Base-by-base conservation (phyloP, 1,284 basidiomycete genomes). In the Somion occarium region DNA sequence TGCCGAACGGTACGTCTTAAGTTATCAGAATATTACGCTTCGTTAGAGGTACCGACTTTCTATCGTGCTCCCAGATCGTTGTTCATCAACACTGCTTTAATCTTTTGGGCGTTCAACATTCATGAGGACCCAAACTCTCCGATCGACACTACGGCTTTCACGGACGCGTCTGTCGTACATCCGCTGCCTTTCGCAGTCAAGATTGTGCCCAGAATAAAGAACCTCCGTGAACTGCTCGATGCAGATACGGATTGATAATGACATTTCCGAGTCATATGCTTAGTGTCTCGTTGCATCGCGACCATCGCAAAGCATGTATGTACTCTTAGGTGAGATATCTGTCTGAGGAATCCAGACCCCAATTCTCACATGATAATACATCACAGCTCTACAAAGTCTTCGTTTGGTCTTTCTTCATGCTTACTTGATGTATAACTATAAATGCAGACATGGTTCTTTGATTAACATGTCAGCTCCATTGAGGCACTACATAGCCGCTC, bases 21-120 rank as follows among this genome's bases (percentile, higher is more conserved):
- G 13, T 22, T 22, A 19, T 12, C 3, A 43, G 7, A 24, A 15
- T 19, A 24, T 24, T 48, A 39, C 42, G 18, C 4, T n/a, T 38
- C 41, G 9, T 43, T 26, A 11, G 19, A 42, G 41, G 9, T 42
- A 42, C 38, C n/a, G 38, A 20, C 30, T 27, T 42, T 18, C 20
- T 9, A 11, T 9, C 2, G 2, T 37, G 19, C 37, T 38, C 19
- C 3, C 53, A 79, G 79, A 19, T 84, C 82, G 0, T 67, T 84
- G 2, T 81, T 78, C 55, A 68, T 85, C 45, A 83, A 80, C 54
- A 73, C 78, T 0, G 79, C 80, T 0, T 67, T 82, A 11, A 62
- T 79, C 1, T 70, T 80, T n/a, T 85, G 82, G 81, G 74, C 81
- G 0, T 85, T 85, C 66, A 69, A 59, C 0, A 68, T 85, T 18